Conservation (phyloP, 768 basidiomycete genomes). For the Pholiota molesta region DNA sequence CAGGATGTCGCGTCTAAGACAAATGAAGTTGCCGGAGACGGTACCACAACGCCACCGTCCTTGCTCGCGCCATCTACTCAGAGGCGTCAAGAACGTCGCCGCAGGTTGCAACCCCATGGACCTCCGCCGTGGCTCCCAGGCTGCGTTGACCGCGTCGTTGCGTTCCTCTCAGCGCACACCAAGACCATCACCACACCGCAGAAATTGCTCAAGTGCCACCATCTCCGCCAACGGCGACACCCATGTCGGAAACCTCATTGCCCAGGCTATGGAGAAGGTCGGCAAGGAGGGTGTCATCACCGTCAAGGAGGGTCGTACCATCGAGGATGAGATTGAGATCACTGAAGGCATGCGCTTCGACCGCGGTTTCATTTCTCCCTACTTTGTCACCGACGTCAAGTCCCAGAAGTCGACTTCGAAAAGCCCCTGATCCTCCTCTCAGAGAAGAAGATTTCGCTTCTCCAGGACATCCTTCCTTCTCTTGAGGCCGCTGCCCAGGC, state of each 20-base stretch:
- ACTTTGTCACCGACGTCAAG: conserved; percentile 99
- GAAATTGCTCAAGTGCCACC: conserved; percentile 99
- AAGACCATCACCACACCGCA: conserved; percentile 93
- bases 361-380: conserved; percentile 96
- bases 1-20: conserved; percentile 97
- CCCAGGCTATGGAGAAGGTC: conserved; percentile 99
- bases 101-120: conserved; percentile 99
- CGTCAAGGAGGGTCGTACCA: conserved; percentile 98
- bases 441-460: conserved; percentile 96
- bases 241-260: conserved; percentile 93
- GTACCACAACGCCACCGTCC: conserved; percentile 96
- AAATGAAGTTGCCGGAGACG: conserved; percentile 96
- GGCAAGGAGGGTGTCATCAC: conserved; percentile 99
- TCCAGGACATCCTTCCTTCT: conserved; percentile 94
- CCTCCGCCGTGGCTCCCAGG: conserved; percentile 96
- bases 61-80: conserved; percentile 95
- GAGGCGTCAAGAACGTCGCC: conserved; percentile 99
- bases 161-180: conserved; percentile 85
- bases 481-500: conserved; percentile 81
- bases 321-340: conserved; percentile 98
- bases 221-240: conserved; percentile 83
- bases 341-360: conserved; percentile 99
- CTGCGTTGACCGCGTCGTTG: conserved; percentile 93
- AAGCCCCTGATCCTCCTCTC: conserved; percentile 92
- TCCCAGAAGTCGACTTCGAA: conserved; percentile 95